Conservation (phyloP, 768 basidiomycete genomes). For the Termitomyces sp. region DNA sequence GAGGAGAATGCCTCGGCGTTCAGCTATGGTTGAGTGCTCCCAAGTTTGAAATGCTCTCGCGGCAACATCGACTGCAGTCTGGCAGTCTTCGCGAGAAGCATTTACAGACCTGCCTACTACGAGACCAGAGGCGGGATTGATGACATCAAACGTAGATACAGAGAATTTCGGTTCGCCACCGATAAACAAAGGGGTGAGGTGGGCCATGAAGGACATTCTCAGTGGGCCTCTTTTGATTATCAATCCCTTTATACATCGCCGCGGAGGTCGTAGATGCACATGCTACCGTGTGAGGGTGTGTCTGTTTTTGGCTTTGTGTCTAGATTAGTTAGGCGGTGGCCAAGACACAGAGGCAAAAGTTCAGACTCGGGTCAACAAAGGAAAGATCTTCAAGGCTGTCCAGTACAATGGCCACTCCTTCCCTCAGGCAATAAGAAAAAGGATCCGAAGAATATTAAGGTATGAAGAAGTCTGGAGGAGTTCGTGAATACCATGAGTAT, state of each 20-base stretch:
- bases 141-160: constrained; percentile 43
- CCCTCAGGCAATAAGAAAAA: neutral
- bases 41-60: constrained; percentile 46
- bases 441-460: neutral
- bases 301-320: neutral
- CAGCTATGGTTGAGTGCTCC: constrained; percentile 36
- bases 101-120: constrained; percentile 46
- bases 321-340: neutral
- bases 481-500: neutral
- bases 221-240: neutral
- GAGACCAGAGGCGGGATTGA: constrained; percentile 38
- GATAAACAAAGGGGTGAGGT: constrained; percentile 39
- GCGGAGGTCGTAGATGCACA: neutral
- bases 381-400: neutral
- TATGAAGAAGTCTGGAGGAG: neutral
- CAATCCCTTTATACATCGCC: neutral
- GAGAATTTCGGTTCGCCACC: constrained; percentile 37
- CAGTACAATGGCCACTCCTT: neutral
- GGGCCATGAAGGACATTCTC: constrained; percentile 18
- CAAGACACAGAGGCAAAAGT: neutral
- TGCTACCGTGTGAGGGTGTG: neutral
- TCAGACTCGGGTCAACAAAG: neutral
- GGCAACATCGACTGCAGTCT: constrained; percentile 44
- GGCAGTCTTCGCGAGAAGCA: constrained; percentile 44
- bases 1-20: constrained; percentile 44